Evolutionary conservation across 2,329 filamentous ascomycete genomes (phyloP).

Genomic region (Penicillium concentricum): DNA sequence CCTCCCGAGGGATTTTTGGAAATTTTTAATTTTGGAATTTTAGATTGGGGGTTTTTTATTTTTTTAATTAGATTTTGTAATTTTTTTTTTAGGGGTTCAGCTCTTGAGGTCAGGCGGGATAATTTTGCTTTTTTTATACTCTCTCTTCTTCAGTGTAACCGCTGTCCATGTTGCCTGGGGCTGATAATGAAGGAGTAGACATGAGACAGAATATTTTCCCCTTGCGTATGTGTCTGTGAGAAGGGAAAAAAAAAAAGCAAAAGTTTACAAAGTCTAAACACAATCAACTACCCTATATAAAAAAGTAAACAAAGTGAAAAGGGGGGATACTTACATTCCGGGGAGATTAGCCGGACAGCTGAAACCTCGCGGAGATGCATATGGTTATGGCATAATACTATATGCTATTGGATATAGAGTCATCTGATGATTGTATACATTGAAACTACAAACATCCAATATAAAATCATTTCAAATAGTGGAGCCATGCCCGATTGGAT

Average conservation of each 20-base stretch:
- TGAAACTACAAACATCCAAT: too few relatives aligned
- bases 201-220: constrained; percentile 14
- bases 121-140: constrained; percentile 3
- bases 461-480: not conserved
- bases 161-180: constrained; percentile 18
- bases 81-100: constrained; percentile 7
- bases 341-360: constrained; percentile 16
- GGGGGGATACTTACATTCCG: constrained; percentile 13
- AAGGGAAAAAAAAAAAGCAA: not conserved
- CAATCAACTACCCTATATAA: not conserved
- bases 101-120: constrained; percentile 12
- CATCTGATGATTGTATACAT: constrained; percentile 1
- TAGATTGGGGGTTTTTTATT: constrained; percentile 13
- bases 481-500: constrained; percentile 3
- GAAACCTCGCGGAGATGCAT: constrained; percentile 1
- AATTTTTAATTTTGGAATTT: not conserved
- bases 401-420: too few relatives aligned
- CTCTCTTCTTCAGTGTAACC: constrained; percentile 22
- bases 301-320: not conserved
- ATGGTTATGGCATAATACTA: too few relatives aligned
- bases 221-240: constrained; percentile 7
- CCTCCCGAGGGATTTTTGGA: not conserved
- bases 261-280: not conserved
- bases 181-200: constrained; percentile 20
- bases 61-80: not conserved